Evolutionary conservation across 164 flowering plant species (phyloP).

Genomic region (Paratinospora sagittata): DNA sequence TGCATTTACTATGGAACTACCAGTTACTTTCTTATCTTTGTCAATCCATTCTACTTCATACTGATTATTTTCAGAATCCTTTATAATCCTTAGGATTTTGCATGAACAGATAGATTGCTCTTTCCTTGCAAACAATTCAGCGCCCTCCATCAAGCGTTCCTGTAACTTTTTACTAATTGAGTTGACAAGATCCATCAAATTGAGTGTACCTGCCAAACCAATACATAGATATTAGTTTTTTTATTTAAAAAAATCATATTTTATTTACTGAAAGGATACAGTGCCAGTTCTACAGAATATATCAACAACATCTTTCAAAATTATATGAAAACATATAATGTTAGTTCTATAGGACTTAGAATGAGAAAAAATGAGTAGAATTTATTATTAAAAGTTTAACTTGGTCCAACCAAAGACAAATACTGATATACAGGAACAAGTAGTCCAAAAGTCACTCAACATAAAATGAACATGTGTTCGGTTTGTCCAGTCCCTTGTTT

Average conservation of each 20-base stretch:
- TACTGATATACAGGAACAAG: no score
- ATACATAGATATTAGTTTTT: neutral
- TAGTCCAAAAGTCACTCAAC: no score
- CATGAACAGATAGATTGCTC: slow-evolving; percentile 44
- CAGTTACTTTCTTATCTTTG: slow-evolving; percentile 42
- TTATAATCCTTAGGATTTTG: slow-evolving; percentile 53
- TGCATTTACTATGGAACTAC: slow-evolving; percentile 32
- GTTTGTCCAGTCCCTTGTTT: no score
- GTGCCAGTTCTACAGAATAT: neutral
- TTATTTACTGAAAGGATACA: neutral
- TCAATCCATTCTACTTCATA: slow-evolving; percentile 84
- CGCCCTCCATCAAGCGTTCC: slow-evolving; percentile 47
- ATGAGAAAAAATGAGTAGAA: neutral
- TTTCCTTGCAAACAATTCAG: slow-evolving; percentile 56
- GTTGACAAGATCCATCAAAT: slow-evolving; percentile 59
- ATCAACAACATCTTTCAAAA: no score
- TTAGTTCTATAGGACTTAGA: no score
- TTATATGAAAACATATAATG: no score
- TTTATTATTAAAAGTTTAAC: neutral
- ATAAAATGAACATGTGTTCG: no score
- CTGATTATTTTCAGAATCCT: slow-evolving; percentile 27
- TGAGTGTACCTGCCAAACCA: slow-evolving; percentile 59
- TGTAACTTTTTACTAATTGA: slow-evolving; percentile 45
- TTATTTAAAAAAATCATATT: neutral
- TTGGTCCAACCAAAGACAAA: neutral